Conservation (phyloP, 148 eudicot genomes). For the Vaccinium vitisidaea region DNA sequence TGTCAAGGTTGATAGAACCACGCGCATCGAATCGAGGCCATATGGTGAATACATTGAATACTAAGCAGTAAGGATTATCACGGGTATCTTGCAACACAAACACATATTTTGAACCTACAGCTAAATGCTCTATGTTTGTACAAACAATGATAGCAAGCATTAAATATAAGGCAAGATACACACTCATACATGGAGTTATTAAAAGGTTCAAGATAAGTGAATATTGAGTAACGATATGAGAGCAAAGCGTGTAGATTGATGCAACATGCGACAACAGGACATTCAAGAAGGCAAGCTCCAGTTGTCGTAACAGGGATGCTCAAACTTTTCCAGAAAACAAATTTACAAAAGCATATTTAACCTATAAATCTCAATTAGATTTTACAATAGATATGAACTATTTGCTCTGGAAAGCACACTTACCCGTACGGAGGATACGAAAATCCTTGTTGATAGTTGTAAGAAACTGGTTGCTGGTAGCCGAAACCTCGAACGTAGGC, state of each 20-base stretch:
- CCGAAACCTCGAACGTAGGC: conserved; percentile 63
- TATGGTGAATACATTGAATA: background rate
- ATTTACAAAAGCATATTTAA: background rate
- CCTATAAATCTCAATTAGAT: no score
- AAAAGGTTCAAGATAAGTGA: background rate
- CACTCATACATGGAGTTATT: background rate
- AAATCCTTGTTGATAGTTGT: conserved; percentile 77
- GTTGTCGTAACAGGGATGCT: background rate
- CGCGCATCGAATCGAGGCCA: background rate
- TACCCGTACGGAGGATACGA: conserved; percentile 80
- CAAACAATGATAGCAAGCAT: background rate
- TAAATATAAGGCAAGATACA: background rate
- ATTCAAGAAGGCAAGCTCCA: background rate
- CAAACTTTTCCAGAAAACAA: background rate
- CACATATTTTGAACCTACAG: background rate
- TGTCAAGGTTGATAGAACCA: background rate
- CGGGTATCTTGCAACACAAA: background rate
- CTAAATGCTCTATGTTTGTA: no score
- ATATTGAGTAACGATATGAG: background rate
- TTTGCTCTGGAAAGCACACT: conserved; percentile 1
- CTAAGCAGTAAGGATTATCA: background rate
- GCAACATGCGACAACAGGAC: background rate
- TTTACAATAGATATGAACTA: background rate
- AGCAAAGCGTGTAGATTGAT: background rate
- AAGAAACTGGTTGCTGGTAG: conserved; percentile 78